Percentiles rank a stretch among this genome's conserved stretches.
Conservation (phyloP, 768 basidiomycete species). For the Hygrophorus russula region DNA sequence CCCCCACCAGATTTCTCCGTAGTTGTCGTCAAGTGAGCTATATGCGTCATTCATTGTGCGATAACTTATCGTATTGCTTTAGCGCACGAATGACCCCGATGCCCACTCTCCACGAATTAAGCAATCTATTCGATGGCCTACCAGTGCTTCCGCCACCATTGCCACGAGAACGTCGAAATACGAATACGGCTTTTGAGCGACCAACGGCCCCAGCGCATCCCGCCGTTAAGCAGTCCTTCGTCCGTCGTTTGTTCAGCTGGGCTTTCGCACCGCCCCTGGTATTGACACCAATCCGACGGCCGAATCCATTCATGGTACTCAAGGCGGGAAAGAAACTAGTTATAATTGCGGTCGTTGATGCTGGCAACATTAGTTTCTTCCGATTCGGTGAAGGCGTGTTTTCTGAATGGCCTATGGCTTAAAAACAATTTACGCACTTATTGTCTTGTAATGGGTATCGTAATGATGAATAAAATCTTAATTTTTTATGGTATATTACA, state of each 20-base stretch:
- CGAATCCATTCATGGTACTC: constrained; percentile 70
- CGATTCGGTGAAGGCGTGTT: constrained; percentile 81
- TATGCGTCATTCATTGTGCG: background rate
- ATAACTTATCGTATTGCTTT: background rate
- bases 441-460: background rate
- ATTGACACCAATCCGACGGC: constrained; percentile 21
- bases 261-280: constrained; percentile 10
- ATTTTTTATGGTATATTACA: too few relatives aligned
- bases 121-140: constrained; percentile 55
- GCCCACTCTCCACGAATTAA: constrained; percentile 72
- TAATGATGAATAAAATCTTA: background rate
- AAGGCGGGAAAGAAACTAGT: constrained; percentile 78
- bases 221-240: constrained; percentile 12
- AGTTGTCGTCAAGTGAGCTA: constrained; percentile 72
- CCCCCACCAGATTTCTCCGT: constrained; percentile 79
- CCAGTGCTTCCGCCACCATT: constrained; percentile 61
- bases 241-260: constrained; percentile 18
- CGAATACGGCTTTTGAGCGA: background rate
- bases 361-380: constrained; percentile 81
- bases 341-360: constrained; percentile 81
- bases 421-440: background rate
- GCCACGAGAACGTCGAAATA: constrained; percentile 25
- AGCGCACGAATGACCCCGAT: constrained; percentile 79
- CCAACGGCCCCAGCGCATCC: background rate
- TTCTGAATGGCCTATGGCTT: constrained; percentile 69